Evolutionary conservation across 2,329 filamentous ascomycete species (phyloP).

Genomic region (Bertia moriformis): DNA sequence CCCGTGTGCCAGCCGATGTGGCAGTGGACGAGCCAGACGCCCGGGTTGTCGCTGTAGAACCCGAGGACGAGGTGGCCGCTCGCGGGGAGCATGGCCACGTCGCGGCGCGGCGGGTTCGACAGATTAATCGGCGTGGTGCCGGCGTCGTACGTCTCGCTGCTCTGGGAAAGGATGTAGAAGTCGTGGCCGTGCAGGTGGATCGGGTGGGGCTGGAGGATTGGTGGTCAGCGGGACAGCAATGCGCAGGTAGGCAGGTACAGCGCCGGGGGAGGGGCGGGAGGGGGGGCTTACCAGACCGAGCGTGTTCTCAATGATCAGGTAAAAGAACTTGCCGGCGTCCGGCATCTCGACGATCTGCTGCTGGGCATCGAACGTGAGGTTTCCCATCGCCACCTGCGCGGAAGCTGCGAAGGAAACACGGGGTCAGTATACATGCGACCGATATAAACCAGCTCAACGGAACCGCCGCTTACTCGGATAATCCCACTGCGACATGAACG

Average conservation of each 20-base stretch:
- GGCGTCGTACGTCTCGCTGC: conserved; percentile 7
- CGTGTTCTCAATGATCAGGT: neutral
- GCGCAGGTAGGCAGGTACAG: neutral
- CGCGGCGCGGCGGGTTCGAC: conserved; percentile 19
- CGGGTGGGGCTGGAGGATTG: conserved; percentile 6
- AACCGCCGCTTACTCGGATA: conserved; percentile 19
- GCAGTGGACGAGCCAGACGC: conserved; percentile 23
- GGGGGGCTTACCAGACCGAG: too few relatives aligned
- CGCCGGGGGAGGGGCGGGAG: too few relatives aligned
- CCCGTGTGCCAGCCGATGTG: conserved; percentile 28
- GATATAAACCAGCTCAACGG: conserved; percentile 13
- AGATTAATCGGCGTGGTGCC: conserved; percentile 9
- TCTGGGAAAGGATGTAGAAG: conserved; percentile 14
- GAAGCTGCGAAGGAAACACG: conserved; percentile 10
- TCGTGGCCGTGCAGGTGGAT: conserved; percentile 12
- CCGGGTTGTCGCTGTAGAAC: conserved; percentile 22
- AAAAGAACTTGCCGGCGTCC: neutral
- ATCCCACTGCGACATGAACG: conserved; percentile 18
- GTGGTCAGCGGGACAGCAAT: conserved; percentile 6
- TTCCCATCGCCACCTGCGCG: neutral
- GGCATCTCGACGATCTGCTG: neutral
- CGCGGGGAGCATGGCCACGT: conserved; percentile 17
- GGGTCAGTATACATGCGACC: conserved; percentile 11
- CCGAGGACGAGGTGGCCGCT: conserved; percentile 20
- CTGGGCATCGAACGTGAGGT: neutral